phyloP scores from a whole-genome alignment of 23 red algal genomes.

The Agarophyton chilense region DNA sequence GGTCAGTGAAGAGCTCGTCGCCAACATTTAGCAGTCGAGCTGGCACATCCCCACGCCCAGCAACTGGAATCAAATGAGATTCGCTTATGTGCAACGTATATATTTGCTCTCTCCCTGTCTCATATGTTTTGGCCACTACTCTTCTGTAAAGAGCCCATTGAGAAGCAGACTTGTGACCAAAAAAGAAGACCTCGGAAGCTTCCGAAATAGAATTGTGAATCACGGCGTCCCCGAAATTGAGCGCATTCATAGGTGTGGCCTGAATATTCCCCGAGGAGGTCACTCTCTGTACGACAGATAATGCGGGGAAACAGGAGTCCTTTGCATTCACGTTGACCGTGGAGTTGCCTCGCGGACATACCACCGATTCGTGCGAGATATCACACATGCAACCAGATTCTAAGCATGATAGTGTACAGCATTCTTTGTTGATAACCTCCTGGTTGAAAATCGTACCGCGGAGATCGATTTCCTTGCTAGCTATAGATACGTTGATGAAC shows the following conservation, averaged over 20 bases:
- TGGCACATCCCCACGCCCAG: constrained; percentile 11
- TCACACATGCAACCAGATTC: constrained; percentile 38
- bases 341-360: constrained; percentile 25
- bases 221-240: constrained; percentile 19
- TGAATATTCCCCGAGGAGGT: not conserved
- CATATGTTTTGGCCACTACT: not conserved
- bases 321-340: constrained; percentile 33
- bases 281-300: not conserved
- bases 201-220: not conserved
- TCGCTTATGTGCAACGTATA: constrained; percentile 26
- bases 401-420: constrained; percentile 34
- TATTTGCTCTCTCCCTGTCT: not conserved
- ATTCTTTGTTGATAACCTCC: constrained; percentile 40
- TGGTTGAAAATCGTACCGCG: constrained; percentile 27
- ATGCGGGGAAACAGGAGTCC: constrained; percentile 39
- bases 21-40: constrained; percentile 9
- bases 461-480: constrained; percentile 20
- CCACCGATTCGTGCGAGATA: constrained; percentile 19
- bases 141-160: constrained; percentile 26
- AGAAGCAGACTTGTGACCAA: constrained; percentile 40
- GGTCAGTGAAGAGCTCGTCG: constrained; percentile 42
- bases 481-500: constrained; percentile 27
- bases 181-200: constrained; percentile 38
- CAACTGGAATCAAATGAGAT: constrained; percentile 31
- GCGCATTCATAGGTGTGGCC: not conserved